Percentiles rank a stretch among this genome's conserved stretches.
Conservation (phyloP, 371 early-diverging fungal genomes). For the Mortierella sp. region DNA sequence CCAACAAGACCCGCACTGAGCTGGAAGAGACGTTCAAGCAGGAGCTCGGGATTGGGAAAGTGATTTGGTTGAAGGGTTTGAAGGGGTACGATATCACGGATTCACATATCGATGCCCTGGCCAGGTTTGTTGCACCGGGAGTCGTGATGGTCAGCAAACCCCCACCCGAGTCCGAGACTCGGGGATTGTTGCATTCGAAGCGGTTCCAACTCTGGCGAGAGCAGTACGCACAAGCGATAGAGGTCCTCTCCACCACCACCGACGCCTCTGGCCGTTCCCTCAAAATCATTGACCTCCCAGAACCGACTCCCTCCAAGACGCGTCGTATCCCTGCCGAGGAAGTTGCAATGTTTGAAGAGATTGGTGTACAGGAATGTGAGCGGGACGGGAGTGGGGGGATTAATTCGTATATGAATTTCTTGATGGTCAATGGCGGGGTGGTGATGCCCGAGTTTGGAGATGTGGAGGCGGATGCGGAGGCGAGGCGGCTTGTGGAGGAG, state of each 20-base stretch:
- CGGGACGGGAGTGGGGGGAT: slow-evolving; percentile 14
- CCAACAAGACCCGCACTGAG: slow-evolving; percentile 22
- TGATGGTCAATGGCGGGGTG: slow-evolving; percentile 25
- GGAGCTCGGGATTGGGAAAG: slow-evolving; percentile 20
- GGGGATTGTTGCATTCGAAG: neutral
- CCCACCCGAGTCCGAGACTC: slow-evolving; percentile 13
- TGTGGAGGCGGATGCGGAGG: slow-evolving; percentile 21
- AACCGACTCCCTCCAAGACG: slow-evolving; percentile 20
- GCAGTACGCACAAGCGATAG: slow-evolving; percentile 28
- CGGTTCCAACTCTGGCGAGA: slow-evolving; percentile 23
- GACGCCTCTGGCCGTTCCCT: slow-evolving; percentile 25
- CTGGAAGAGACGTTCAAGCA: slow-evolving; percentile 25
- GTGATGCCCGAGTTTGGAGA: slow-evolving; percentile 40
- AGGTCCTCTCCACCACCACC: slow-evolving; percentile 17
- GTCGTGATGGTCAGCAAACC: slow-evolving; percentile 32
- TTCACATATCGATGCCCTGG: slow-evolving; percentile 31
- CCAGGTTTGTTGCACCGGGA: slow-evolving; percentile 38
- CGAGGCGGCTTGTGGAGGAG: slow-evolving; percentile 19
- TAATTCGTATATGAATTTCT: slow-evolving; percentile 26
- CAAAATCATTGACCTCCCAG: slow-evolving; percentile 18
- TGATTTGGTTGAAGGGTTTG: slow-evolving; percentile 42
- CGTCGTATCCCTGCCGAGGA: slow-evolving; percentile 12
- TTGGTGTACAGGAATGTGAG: slow-evolving; percentile 12
- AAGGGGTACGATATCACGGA: slow-evolving; percentile 42
- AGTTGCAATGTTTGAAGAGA: slow-evolving; percentile 11